These are phyloP conservation scores for Penicillium griseofulvum DNA, from an alignment of 2,329 filamentous ascomycete species.

Conservation along the genomic window DNA sequence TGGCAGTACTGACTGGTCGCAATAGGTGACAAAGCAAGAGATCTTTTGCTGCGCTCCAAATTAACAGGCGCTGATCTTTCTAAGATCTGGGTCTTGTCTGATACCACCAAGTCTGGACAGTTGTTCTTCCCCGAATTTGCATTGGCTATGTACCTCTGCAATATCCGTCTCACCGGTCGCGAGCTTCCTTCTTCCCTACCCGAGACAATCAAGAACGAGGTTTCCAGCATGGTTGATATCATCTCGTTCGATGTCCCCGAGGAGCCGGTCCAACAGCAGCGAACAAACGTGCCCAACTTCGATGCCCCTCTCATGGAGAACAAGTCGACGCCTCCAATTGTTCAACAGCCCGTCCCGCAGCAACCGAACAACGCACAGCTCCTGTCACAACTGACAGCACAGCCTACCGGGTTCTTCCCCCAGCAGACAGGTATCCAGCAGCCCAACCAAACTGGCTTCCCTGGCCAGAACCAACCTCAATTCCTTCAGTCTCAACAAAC, in stretches of 20 bases:
- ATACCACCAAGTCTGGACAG: slow-evolving; percentile 94
- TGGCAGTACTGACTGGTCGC: slow-evolving; percentile 14
- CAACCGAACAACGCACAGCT: slow-evolving; percentile 68
- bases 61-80: slow-evolving; percentile 83
- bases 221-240: slow-evolving; percentile 99
- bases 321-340: slow-evolving; percentile 49
- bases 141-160: slow-evolving; percentile 97
- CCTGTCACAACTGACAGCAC: slow-evolving; percentile 55
- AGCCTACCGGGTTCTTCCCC: slow-evolving; percentile 50
- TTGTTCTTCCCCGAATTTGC: slow-evolving; percentile 97
- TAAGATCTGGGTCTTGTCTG: slow-evolving; percentile 91
- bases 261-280: slow-evolving; percentile 48
- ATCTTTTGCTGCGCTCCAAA: slow-evolving; percentile 83
- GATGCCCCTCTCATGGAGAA: slow-evolving; percentile 54
- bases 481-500: slow-evolving; percentile 67
- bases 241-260: slow-evolving; percentile 93
- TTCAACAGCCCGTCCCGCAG: slow-evolving; percentile 65
- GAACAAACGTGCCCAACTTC: slow-evolving; percentile 70
- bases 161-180: slow-evolving; percentile 85
- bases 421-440: slow-evolving; percentile 70
- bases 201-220: slow-evolving; percentile 88
- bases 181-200: slow-evolving; percentile 71
- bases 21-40: slow-evolving; percentile 76
- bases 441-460: slow-evolving; percentile 51
- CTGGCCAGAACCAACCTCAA: slow-evolving; percentile 47